Evolutionary conservation across 1,139 yeast genomes (phyloP), one percentile per base, ranked within the genome.

Genomic region (Yamadazyma siamensis): DNA sequence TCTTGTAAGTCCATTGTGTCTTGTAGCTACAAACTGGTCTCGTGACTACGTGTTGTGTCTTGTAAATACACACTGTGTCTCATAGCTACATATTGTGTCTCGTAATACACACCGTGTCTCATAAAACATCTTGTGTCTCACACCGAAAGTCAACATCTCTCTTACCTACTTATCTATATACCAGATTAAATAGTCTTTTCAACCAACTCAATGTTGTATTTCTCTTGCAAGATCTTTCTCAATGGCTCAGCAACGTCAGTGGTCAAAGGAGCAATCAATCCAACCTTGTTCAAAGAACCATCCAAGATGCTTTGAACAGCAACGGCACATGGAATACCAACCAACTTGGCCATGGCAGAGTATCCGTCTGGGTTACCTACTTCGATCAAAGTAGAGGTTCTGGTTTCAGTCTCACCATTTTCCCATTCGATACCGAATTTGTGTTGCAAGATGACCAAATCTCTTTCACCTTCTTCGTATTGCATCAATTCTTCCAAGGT

Each of bases 311-410:
- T 84, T 67, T 80, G 80, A 41, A 83, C 74, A 24, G 97, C 98
- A 59, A 91, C 95, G 38, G 96, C 96, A 65, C 96, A 91, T 46
- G 98, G 98, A 46, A 88, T 94, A 70, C 98, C 98, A 37, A 91
- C 98, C 47, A 87, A 75, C 60, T 91, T 89, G 47, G 98, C 98
- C 98, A 91, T 91, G 29, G 97, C 89, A 26, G 96, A 84, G 77
- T 89, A 91, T 36, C 97, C 47, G 14, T 35, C 31, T 51, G 87
- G 87, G 50, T 76, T 80, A 70, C 98, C 98, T 62, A 85, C 87
- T 64, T 88, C 96, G 29, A 88, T 91, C 59, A 91, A 73, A 42
- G 98, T 91, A 17, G 97, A 84, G 38, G 97, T 89, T 74, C 97
- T 87, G 44, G 81, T 75, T 69, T 91, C 97, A 36, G 74, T 76